Percentiles rank a stretch among this genome's conserved stretches.
Evolutionary conservation across 345 rosid genomes (phyloP).

Genomic region (Raphanus raphanistrum): DNA sequence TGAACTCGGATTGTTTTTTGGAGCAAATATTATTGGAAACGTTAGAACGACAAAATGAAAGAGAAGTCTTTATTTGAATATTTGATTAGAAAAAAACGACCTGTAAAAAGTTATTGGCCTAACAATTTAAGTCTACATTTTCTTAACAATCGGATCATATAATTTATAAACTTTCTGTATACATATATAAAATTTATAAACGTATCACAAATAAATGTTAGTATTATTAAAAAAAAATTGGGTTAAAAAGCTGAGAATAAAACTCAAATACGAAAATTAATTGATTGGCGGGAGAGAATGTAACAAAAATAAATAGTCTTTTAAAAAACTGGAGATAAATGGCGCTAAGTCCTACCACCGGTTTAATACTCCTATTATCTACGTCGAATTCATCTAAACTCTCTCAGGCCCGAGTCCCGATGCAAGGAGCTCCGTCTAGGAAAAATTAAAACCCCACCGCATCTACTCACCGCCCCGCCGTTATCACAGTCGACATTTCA

Average conservation of each 20-base stretch:
- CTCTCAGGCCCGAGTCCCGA: too few species aligned
- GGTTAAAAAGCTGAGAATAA: not conserved
- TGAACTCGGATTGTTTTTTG: not conserved
- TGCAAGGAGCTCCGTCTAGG: too few species aligned
- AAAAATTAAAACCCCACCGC: too few species aligned
- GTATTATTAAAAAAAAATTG: not conserved
- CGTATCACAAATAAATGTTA: not conserved
- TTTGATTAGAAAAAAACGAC: not conserved
- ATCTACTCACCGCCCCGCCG: too few species aligned
- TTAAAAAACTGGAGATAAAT: constrained; percentile 23
- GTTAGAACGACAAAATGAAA: not conserved
- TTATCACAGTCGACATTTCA: too few species aligned
- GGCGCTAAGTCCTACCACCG: constrained; percentile 75
- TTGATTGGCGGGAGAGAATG: not conserved
- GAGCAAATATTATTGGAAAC: not conserved
- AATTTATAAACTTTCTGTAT: not conserved
- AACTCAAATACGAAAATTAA: not conserved
- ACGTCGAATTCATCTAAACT: too few species aligned
- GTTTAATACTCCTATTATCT: too few species aligned
- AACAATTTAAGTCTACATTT: not conserved
- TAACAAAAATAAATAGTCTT: not conserved
- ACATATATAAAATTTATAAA: not conserved
- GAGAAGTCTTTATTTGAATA: not conserved
- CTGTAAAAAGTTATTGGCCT: not conserved
- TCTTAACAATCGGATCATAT: not conserved